Base-by-base conservation (phyloP, 306 rosid genomes). In the Quercus engelmannii region DNA sequence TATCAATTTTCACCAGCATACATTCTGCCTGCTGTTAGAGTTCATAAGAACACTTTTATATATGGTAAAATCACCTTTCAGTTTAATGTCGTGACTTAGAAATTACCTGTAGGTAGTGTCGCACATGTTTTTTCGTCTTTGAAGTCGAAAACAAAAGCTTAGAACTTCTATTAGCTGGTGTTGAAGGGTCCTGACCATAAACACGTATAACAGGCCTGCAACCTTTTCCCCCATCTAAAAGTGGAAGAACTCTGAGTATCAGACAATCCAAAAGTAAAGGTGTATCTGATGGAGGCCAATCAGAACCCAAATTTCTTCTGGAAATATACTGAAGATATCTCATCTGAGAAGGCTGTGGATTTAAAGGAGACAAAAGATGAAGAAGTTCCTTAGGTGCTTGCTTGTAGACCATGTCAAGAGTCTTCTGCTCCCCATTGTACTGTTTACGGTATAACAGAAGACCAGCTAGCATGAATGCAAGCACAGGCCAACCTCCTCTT, bases 321-420 rank as follows among this genome's bases (percentile, higher is more conserved):
- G 99, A 91, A 88, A 96, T 93, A 84, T 96, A 93, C 69, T 93
- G 98, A 83, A 96, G 99, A 86, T 93, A 96, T 93, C 99, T 93
- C 83, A 88, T 74, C 78, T 96, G 99, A n/a, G 99, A 96, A 87
- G 98, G 94, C 73, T 93, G 99, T 28, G 99, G 95, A 65, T 96
- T 93, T 76, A 93, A 77, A 62, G 94, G 90, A 74, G 96, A 86
- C 83, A 96, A 88, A 77, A 93, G 75, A 82, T 88, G 91, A 64
- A 96, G 88, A 76, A 96, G 94, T 82, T 96, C 96, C 83, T 80
- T 88, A 7, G 99, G 99, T 83, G 99, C 99, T 89, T 96, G 99
- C 91, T 89, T 96, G 91, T 91, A 91, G 76, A 96, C 94, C 97
- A 93, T 93, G 82, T 93, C 99, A 77, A 96, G 98, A 75, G 98